phyloP scores from a whole-genome alignment of 2,329 filamentous ascomycete species.

The Xylariaceae sp. region DNA sequence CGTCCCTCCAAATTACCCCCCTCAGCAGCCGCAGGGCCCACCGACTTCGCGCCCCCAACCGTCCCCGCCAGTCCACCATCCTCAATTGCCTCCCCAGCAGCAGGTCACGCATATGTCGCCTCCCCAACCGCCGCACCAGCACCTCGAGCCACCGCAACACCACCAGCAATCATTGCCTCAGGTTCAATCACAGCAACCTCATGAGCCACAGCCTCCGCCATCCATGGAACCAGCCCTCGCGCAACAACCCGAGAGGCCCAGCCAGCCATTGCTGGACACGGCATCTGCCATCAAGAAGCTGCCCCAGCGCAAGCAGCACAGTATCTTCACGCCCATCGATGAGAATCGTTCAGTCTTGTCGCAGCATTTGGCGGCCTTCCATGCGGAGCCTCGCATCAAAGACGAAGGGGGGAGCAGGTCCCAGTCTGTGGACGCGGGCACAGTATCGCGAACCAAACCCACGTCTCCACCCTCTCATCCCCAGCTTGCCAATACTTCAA shows the following conservation, averaged over 20 bases:
- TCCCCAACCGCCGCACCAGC: slow-evolving; percentile 46
- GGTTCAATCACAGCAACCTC: slow-evolving; percentile 32
- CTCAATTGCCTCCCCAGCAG: slow-evolving; percentile 45
- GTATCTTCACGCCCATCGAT: slow-evolving; percentile 97
- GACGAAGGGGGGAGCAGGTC: slow-evolving; percentile 44
- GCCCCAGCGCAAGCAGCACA: slow-evolving; percentile 76
- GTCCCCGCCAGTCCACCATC: slow-evolving; percentile 54
- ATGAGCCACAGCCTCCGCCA: slow-evolving; percentile 37
- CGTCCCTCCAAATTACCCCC: slow-evolving; percentile 57
- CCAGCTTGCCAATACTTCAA: slow-evolving; percentile 46
- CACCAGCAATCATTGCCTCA: slow-evolving; percentile 20
- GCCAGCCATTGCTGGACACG: slow-evolving; percentile 46
- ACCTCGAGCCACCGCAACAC: slow-evolving; percentile 34
- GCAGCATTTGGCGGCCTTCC: slow-evolving; percentile 71
- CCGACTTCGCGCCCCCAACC: slow-evolving; percentile 49
- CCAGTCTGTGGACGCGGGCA: slow-evolving; percentile 61
- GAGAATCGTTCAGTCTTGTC: slow-evolving; percentile 85
- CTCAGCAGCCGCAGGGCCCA: slow-evolving; percentile 49
- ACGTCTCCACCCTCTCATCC: slow-evolving; percentile 51
- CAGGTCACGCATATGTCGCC: slow-evolving; percentile 47
- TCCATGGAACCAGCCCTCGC: slow-evolving; percentile 47
- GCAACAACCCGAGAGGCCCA: slow-evolving; percentile 41
- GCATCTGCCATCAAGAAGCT: slow-evolving; percentile 54
- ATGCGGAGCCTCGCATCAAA: slow-evolving; percentile 46
- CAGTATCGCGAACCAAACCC: slow-evolving; percentile 47